phyloP scores from a whole-genome alignment of 140 eudicot species.

The Ambrosia hybrid region DNA sequence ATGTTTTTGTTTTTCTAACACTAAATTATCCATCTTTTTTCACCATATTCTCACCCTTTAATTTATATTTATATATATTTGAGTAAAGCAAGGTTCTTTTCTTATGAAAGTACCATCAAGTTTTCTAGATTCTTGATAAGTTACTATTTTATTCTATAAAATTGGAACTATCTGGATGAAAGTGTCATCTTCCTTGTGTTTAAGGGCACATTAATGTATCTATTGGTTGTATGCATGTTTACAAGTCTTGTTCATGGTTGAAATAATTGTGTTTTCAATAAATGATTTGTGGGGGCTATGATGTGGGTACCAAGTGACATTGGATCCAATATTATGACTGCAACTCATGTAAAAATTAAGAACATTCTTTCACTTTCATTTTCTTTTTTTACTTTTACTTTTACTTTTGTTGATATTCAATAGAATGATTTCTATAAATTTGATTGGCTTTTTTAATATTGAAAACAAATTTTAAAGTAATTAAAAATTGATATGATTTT shows the following conservation, averaged over 20 bases:
- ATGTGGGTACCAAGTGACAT: slow-evolving; percentile 27
- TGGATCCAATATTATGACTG: background rate
- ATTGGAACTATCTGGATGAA: background rate
- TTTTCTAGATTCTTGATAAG: slow-evolving; percentile 10
- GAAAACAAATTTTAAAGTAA: background rate
- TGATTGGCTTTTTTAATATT: background rate
- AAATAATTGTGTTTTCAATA: slow-evolving; percentile 14
- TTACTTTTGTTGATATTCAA: background rate
- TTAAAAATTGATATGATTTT: background rate
- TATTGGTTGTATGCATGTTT: slow-evolving; percentile 23
- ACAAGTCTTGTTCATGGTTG: background rate
- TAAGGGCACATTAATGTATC: slow-evolving; percentile 18
- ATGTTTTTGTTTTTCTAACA: too few species aligned
- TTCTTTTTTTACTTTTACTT: background rate
- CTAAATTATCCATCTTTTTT: too few species aligned
- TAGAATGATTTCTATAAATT: background rate
- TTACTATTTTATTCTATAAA: background rate
- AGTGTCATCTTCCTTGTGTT: slow-evolving; percentile 28
- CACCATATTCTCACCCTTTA: too few species aligned
- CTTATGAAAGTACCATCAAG: slow-evolving; percentile 18
- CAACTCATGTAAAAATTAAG: slow-evolving; percentile 5
- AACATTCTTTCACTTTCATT: slow-evolving; percentile 1
- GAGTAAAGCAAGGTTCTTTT: slow-evolving; percentile 23
- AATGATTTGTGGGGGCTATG: slow-evolving; percentile 23
- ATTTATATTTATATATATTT: background rate